Evolutionary conservation across 2,329 filamentous ascomycete species (phyloP), one percentile per base, ranked within the genome.

Genomic region (Calonectria henricotiae): DNA sequence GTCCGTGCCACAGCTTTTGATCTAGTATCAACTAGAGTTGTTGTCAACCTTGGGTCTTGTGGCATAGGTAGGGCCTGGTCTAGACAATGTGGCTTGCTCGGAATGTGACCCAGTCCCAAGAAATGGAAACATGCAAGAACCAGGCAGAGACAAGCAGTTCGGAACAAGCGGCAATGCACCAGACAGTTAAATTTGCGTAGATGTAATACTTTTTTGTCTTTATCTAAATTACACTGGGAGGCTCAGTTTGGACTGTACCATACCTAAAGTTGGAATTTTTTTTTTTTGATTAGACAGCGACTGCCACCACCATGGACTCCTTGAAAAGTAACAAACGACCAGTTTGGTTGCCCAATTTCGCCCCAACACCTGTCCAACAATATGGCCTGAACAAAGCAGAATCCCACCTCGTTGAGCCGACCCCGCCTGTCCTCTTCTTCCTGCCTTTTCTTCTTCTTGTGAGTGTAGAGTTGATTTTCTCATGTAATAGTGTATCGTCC

Each of bases 401-500:
- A 58, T 12, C 51, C 35, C 20, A 37, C 23, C 35, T 27, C 51
- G 11, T 41, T 25, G 51, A 27, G 32, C 20, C 25, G 20, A 17
- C 32, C 20, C 20, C 20, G 13, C 25, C 46, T 49, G 23, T 5
- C 17, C 55, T 23, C 32, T 44, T 32, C 12, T 9, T 43, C 43
- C 30, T 58, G 35, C 23, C 13, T 41, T 11, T 9, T 12, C 17
- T 17, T 17, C 6, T 68, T 46, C 39, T 37, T 47, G 11, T n/a
- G n/a, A 20, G 9, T 49, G 44, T 15, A 39, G 39, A 25, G n/a
- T 15, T 39, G 13, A 13, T 23, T 46, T 37, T 37, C 74, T 83
- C 86, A 97, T 67, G 94, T 90, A 78, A 98, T 94, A 54, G 90
- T 97, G 80, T 98, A 99, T 77, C 95, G 89, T 69, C 94, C 94